Evolutionary conservation across 192 early-diverging fungal genomes (phyloP), one percentile per base, ranked within the genome.

Genomic region (Rhizophagus prolifer): DNA sequence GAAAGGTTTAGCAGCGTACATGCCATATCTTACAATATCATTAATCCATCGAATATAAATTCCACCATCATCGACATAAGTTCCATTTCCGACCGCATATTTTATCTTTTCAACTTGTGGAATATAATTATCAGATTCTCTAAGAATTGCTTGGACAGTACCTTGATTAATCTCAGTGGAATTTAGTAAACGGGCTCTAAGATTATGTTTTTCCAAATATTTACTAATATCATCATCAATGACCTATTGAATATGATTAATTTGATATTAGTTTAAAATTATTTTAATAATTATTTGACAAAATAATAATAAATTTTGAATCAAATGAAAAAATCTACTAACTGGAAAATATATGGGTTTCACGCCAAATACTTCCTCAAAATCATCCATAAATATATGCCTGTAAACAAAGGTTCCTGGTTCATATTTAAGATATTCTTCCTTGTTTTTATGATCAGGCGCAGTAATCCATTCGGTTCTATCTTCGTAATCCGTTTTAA

Each of bases 1-100:
- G 13, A 68, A 30, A 38, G 38, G 5, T 14, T 46, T 25, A 3
- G 64, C 25, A n/a, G 75, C 75, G 58, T 67, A 76, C 75, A 76
- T 58, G 4, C 75, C 75, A 23, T 34, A 76, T 66, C 64, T 65
- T 36, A 76, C n/a, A 14, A 25, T 34, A 54, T 76, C 75, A 76
- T 76, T 58, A 44, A 76, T 64, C 75, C 75, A 76, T 25, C 75
- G 63, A 58, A 63, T 44, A 58, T 76, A 76, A n/a, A 76, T 28
- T 13, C 75, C 14, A 31, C 46, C 47, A 68, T 76, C 64, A 67
- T 76, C 75, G 7, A 76, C 50, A 67, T 58, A 76, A 44, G 75
- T 76, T 34, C 75, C 75, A 36, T 76, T 58, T 25, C 31, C 58
- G 3, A 67, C 46, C 16, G 1, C 25, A 28, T 10, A 28, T 26